phyloP scores from a whole-genome alignment of 176 grass and related monocot species.

The Carex littledalei region DNA sequence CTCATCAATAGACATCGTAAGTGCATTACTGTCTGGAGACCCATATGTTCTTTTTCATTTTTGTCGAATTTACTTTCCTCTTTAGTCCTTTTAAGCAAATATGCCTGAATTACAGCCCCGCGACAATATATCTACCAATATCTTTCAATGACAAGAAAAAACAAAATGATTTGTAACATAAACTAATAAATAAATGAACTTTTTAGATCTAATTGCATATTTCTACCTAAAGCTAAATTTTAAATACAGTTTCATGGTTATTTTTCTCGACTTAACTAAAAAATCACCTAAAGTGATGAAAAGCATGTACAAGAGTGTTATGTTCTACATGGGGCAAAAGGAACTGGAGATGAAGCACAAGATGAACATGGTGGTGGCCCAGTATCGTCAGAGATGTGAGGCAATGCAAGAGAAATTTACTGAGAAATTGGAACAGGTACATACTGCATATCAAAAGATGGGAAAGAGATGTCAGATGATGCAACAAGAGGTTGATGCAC shows the following conservation, averaged over 20 bases:
- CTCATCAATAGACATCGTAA: background rate
- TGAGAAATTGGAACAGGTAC: slow-evolving; percentile 80
- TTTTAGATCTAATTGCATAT: background rate
- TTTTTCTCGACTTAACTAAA: background rate
- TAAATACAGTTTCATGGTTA: background rate
- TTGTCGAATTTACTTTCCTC: background rate
- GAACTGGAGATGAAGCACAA: slow-evolving; percentile 89
- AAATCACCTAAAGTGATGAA: slow-evolving; percentile 53
- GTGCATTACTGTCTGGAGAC: background rate
- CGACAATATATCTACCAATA: background rate
- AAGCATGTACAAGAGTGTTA: slow-evolving; percentile 78
- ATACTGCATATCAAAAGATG: slow-evolving; percentile 72
- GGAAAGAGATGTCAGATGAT: slow-evolving; percentile 79
- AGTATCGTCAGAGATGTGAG: slow-evolving; percentile 76
- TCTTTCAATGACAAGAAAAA: background rate
- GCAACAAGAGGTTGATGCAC: slow-evolving; percentile 71
- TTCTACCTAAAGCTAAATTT: background rate
- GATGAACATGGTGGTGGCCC: slow-evolving; percentile 68
- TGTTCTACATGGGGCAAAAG: slow-evolving; percentile 94
- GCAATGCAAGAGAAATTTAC: slow-evolving; percentile 73
- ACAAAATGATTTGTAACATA: background rate
- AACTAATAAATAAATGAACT: slow-evolving; percentile 5
- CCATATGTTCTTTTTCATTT: background rate
- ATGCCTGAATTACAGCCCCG: background rate
- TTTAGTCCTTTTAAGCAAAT: background rate